phyloP scores from a whole-genome alignment of 257 asterid species.

The Ocimum tenuiflorum region DNA sequence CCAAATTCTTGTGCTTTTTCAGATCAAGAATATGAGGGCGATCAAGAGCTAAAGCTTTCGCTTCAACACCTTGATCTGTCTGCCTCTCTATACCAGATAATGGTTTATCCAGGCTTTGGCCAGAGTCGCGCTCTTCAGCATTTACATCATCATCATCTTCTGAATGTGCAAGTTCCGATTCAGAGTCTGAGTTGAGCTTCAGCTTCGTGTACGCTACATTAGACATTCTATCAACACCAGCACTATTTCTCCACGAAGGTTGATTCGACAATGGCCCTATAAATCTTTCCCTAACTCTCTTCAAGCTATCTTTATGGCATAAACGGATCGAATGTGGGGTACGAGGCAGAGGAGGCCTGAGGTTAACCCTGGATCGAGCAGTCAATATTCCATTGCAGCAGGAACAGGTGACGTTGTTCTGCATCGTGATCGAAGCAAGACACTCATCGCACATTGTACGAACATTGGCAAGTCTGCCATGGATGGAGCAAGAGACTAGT shows the following conservation, averaged over 20 bases:
- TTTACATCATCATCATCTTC: conserved; percentile 69
- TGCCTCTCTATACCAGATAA: conserved; percentile 19
- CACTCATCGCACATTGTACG: conserved; percentile 70
- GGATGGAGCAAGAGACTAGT: conserved; percentile 48
- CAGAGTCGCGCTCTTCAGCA: conserved; percentile 24
- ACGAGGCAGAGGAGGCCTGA: conserved; percentile 79
- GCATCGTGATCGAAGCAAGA: conserved; percentile 33
- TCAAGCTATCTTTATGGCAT: conserved; percentile 61
- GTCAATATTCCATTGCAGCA: conserved; percentile 58
- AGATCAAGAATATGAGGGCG: background rate
- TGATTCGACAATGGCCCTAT: conserved; percentile 31
- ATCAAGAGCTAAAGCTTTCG: conserved; percentile 29
- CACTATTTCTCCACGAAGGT: conserved; percentile 12
- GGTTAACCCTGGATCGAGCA: conserved; percentile 51
- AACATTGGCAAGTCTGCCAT: conserved; percentile 50
- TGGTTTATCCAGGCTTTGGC: conserved; percentile 10
- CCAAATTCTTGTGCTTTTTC: background rate
- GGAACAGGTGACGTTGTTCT: conserved; percentile 42
- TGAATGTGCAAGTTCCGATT: conserved; percentile 58
- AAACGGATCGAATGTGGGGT: conserved; percentile 60
- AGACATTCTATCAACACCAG: conserved; percentile 29
- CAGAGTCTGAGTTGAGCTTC: conserved; percentile 75
- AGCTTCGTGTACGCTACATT: conserved; percentile 64
- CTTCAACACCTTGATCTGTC: conserved; percentile 21
- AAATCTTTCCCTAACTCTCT: conserved; percentile 58